A percentile compares a stretch with the other conserved stretches of the same genome.
Conservation (phyloP, 768 basidiomycete genomes). For the Austroboletus festivus region DNA sequence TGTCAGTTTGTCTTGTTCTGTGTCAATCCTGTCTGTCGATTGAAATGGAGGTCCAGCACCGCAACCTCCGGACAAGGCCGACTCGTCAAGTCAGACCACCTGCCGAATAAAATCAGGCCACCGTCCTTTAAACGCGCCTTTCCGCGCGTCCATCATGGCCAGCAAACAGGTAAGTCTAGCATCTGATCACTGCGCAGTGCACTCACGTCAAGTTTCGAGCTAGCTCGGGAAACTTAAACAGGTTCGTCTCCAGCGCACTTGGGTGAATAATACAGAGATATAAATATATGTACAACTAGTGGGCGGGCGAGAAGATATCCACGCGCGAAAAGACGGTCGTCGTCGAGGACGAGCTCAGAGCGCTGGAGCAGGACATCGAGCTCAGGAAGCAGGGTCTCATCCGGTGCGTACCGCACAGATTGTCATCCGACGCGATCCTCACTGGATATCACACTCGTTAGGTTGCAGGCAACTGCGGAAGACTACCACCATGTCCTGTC, state of each 20-base stretch:
- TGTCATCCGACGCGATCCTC: neutral
- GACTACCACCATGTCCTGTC: constrained; percentile 67
- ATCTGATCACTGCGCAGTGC: neutral
- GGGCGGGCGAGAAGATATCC: constrained; percentile 88
- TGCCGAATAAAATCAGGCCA: constrained; percentile 18
- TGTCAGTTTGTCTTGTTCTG: neutral
- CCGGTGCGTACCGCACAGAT: constrained; percentile 46
- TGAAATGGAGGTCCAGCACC: too few species aligned
- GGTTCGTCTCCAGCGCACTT: constrained; percentile 41
- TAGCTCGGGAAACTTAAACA: constrained; percentile 79
- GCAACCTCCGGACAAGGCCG: constrained; percentile 18
- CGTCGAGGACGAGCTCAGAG: constrained; percentile 69
- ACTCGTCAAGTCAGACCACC: constrained; percentile 10
- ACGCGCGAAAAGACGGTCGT: constrained; percentile 76
- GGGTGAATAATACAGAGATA: constrained; percentile 18
- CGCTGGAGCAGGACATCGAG: constrained; percentile 83
- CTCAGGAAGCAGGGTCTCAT: constrained; percentile 69
- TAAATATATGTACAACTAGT: constrained; percentile 40
- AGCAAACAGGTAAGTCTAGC: constrained; percentile 52
- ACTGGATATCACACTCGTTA: constrained; percentile 29
- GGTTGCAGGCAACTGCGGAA: constrained; percentile 69
- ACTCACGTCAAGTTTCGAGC: constrained; percentile 4
- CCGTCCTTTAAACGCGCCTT: neutral
- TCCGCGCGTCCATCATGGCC: constrained; percentile 43
- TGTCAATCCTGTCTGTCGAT: too few species aligned